Evolutionary conservation across 2,329 filamentous ascomycete species (phyloP).

Genomic region (Calonectria leucothoes): DNA sequence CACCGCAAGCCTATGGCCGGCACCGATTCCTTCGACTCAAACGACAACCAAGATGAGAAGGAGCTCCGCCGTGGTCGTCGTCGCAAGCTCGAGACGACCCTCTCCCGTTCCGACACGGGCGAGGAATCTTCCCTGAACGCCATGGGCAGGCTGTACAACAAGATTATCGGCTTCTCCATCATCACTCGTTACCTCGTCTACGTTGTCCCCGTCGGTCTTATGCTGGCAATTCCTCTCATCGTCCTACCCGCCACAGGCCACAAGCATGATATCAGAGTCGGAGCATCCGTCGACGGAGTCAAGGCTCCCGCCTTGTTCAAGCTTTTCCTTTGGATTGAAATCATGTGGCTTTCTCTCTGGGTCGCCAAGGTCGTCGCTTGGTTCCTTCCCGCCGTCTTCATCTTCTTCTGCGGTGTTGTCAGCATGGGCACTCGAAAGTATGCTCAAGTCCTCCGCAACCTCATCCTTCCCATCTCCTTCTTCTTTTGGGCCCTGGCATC

Average conservation of each 20-base stretch:
- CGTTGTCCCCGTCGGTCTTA: constrained; percentile 70
- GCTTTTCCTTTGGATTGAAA: constrained; percentile 77
- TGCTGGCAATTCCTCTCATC: constrained; percentile 72
- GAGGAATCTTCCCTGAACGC: constrained; percentile 70
- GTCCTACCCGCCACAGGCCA: constrained; percentile 59
- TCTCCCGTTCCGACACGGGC: constrained; percentile 59
- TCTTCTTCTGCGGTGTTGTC: constrained; percentile 77
- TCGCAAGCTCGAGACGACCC: constrained; percentile 55
- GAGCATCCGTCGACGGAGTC: constrained; percentile 12
- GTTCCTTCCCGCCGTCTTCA: constrained; percentile 70
- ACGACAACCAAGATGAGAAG: constrained; percentile 58
- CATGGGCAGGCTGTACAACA: constrained; percentile 74
- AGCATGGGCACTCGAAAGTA: constrained; percentile 79
- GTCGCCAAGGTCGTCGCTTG: constrained; percentile 73
- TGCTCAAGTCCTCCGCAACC: constrained; percentile 70
- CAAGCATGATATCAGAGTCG: constrained; percentile 33
- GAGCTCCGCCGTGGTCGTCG: constrained; percentile 57
- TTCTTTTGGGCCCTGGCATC: constrained; percentile 76
- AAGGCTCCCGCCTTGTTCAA: constrained; percentile 62
- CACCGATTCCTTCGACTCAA: constrained; percentile 48
- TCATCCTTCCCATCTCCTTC: constrained; percentile 75
- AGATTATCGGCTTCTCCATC: constrained; percentile 72
- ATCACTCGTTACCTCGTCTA: constrained; percentile 76
- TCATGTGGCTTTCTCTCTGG: constrained; percentile 77
- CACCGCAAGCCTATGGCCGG: constrained; percentile 60